Percentiles rank a stretch among this genome's conserved stretches.
phyloP scores from a whole-genome alignment of 2,329 filamentous ascomycete genomes.

The Alternaria triticimaculans region DNA sequence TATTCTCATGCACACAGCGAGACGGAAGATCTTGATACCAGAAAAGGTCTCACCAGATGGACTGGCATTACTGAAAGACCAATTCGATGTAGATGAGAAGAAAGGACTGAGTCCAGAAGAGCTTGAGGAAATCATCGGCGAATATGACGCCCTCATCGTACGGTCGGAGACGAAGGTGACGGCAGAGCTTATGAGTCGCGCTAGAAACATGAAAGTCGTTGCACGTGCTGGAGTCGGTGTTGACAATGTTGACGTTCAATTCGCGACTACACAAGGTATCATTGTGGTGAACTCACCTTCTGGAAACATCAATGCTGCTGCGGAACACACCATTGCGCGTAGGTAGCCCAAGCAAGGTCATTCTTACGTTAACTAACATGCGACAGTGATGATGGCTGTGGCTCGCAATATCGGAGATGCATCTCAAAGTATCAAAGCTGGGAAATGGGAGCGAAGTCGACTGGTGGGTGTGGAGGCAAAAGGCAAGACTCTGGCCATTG shows the following conservation, averaged over 20 bases:
- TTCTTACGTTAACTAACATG: conserved; percentile 31
- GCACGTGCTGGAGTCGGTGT: conserved; percentile 80
- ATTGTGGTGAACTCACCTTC: conserved; percentile 81
- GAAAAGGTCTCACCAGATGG: conserved; percentile 84
- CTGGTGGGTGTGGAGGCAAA: conserved; percentile 80
- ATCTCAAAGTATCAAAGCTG: conserved; percentile 71
- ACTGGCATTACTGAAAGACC: conserved; percentile 69
- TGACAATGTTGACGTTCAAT: conserved; percentile 79
- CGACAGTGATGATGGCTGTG: conserved; percentile 69
- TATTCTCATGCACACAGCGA: conserved; percentile 34
- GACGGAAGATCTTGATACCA: conserved; percentile 70
- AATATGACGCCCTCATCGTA: conserved; percentile 79
- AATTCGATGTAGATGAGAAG: conserved; percentile 73
- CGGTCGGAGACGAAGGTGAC: conserved; percentile 85
- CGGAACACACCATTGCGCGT: conserved; percentile 74
- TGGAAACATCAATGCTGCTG: conserved; percentile 81
- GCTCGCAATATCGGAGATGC: conserved; percentile 76
- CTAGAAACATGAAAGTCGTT: conserved; percentile 75
- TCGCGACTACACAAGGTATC: conserved; percentile 74
- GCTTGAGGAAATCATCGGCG: conserved; percentile 69
- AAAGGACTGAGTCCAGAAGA: conserved; percentile 68
- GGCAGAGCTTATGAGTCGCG: conserved; percentile 68
- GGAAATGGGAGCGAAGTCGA: conserved; percentile 76
- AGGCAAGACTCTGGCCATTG: conserved; percentile 76
- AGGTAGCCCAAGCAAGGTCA: conserved; percentile 19